These are phyloP conservation scores for Pseudogymnoascus sp. DNA, from an alignment of 2,329 filamentous ascomycete species.

Conservation along the genomic window DNA sequence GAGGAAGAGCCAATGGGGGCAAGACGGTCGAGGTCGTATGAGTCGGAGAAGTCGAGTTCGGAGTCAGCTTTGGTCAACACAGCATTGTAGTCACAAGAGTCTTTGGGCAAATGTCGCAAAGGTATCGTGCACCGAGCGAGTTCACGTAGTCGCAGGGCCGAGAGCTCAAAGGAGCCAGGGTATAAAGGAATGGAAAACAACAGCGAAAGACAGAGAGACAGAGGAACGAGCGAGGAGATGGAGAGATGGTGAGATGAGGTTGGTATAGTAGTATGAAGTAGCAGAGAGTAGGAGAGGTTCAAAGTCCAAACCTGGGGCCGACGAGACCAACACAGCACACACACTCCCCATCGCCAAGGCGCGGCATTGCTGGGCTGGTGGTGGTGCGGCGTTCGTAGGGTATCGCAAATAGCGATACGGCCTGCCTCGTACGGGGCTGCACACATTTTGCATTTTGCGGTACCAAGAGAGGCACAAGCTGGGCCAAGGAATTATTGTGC, in stretches of 20 bases:
- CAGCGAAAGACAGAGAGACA: neutral
- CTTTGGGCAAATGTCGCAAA: neutral
- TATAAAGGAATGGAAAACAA: neutral
- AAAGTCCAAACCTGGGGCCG: neutral
- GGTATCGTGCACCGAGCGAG: neutral
- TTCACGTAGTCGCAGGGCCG: neutral
- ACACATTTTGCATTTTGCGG: neutral
- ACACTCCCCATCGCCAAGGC: neutral
- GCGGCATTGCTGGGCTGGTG: constrained; percentile 1
- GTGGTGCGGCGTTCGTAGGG: neutral
- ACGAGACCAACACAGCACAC: neutral
- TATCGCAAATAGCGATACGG: neutral
- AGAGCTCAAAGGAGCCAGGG: neutral
- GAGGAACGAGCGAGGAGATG: neutral
- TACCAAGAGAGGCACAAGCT: neutral
- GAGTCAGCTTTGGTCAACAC: neutral
- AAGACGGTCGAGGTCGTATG: neutral
- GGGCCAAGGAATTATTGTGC: neutral
- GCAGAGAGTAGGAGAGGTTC: neutral
- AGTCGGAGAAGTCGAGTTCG: neutral
- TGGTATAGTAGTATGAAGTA: neutral
- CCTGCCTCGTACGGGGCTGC: neutral
- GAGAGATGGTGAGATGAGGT: neutral
- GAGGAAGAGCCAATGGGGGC: neutral
- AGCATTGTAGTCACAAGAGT: neutral